Evolutionary conservation across 768 basidiomycete species (phyloP).

Genomic region (Kwoniella pini): DNA sequence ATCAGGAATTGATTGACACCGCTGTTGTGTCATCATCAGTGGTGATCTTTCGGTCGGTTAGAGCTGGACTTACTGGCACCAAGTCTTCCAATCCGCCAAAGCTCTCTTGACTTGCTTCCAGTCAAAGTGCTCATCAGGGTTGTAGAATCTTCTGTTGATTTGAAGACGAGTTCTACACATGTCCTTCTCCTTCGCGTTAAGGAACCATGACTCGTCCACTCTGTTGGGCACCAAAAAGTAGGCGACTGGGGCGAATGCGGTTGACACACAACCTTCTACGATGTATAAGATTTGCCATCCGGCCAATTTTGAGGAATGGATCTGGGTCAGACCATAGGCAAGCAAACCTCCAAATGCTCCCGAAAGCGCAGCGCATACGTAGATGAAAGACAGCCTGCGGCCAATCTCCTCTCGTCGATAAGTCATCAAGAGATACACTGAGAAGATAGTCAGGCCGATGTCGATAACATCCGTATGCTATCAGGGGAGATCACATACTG

Average conservation of each 20-base stretch:
- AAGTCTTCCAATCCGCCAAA: slow-evolving; percentile 20
- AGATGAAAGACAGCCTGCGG: slow-evolving; percentile 67
- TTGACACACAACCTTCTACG: slow-evolving; percentile 37
- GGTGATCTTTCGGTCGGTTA: background rate
- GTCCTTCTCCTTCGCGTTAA: slow-evolving; percentile 30
- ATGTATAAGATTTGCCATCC: slow-evolving; percentile 40
- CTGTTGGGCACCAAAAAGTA: slow-evolving; percentile 34
- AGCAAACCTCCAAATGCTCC: slow-evolving; percentile 71
- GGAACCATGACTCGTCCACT: slow-evolving; percentile 30
- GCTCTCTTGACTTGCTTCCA: slow-evolving; percentile 28
- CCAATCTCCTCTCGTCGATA: slow-evolving; percentile 30
- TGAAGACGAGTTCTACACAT: slow-evolving; percentile 20
- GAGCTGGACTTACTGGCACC: slow-evolving; percentile 13
- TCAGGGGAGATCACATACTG: background rate
- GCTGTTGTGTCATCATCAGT: slow-evolving; percentile 2
- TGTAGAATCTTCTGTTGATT: slow-evolving; percentile 28
- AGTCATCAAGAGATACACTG: slow-evolving; percentile 25
- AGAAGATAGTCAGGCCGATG: too few relatives aligned
- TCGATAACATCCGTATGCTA: background rate
- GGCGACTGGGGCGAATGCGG: slow-evolving; percentile 18
- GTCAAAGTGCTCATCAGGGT: slow-evolving; percentile 30
- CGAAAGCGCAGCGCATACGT: slow-evolving; percentile 78
- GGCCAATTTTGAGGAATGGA: slow-evolving; percentile 54
- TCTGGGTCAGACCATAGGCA: slow-evolving; percentile 73
- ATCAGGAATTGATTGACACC: slow-evolving; percentile 35